Evolutionary conservation across 2,329 filamentous ascomycete species (phyloP), one percentile per base, ranked within the genome.

Genomic region (Diatrype stigma): DNA sequence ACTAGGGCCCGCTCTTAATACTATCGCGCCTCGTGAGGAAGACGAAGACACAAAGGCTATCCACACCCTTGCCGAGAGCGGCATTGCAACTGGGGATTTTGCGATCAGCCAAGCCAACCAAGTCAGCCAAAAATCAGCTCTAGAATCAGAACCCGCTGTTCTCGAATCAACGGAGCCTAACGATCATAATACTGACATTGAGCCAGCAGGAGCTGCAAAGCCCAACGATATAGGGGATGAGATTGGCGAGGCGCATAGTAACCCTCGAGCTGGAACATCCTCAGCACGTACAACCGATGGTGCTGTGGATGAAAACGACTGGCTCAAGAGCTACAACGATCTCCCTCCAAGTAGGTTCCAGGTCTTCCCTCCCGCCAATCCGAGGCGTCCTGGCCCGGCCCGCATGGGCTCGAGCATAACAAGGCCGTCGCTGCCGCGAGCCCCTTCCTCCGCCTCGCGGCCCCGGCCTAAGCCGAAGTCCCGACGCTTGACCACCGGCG

Each of bases 21-120:
- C 93, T 1, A 89, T 97, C 49, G 93, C 93, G 12, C 90, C 87
- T 5, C 84, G 93, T 34, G 91, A 95, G 54, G 91, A 90, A 21
- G 84, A 87, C 6, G 81, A 81, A 11, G 73, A 74, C 26, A 56
- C 60, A 4, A 75, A 75, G 52, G 56, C 67, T 6, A 60, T 60
- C 2, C 66, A 70, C 19, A 53, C 58, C 11, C 61, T 67, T 3
- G 67, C 58, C 26, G 61, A 63, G 42, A 62, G 59, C 38, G 58
- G 62, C 12, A 59, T 69, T 30, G 60, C 61, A 5, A 67, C 69
- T 17, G 68, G 66, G 30, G 61, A 67, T 17, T 63, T 63, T 23
- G 60, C 62, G 28, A 56, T 63, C n/a, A 42, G 48, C n/a, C n/a
- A n/a, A n/a, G n/a, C n/a, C 22, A 56, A 50, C 26, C 53, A 52